Evolutionary conservation across 768 basidiomycete genomes (phyloP), one percentile per base, ranked within the genome.

Genomic region (Naematelia aurantialba): DNA sequence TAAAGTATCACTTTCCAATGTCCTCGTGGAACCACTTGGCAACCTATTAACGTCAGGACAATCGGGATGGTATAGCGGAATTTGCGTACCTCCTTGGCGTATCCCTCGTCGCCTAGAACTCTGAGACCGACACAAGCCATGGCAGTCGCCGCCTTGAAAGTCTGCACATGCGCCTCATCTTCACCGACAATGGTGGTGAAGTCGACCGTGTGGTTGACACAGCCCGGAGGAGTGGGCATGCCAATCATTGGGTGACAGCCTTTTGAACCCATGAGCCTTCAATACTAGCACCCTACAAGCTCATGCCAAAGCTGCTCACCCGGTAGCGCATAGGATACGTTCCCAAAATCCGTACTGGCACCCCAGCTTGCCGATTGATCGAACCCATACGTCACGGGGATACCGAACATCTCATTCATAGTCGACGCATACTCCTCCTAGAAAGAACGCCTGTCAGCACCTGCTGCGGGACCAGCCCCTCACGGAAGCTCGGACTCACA

Each of bases 201-300:
- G 1, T 51, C 72, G n/a, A 60, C 29, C 0, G 72, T 73, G 45
- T 73, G 72, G 45, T 71, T 73, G 27, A 58, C 65, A 1, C 50
- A 34, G 19, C 61, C 63, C 13, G 34, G 34, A 8, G 34, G 34
- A 39, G 62, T 53, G 12, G 61, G 68, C n/a, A 66, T 65, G 29
- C 49, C 39, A 49, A 60, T 55, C 21, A 46, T 26, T 2, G 50
- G 54, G 60, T 65, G 60, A 57, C 34, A 51, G 57, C 58, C 39
- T 66, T 30, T 45, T 47, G 51, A 25, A 39, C 25, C 14, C 48
- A 44, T n/a, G n/a, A n/a, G n/a, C n/a, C n/a, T n/a, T n/a, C n/a
- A n/a, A n/a, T n/a, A n/a, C n/a, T n/a, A n/a, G n/a, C n/a, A n/a
- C n/a, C n/a, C n/a, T n/a, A n/a, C n/a, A n/a, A n/a, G n/a, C n/a